Conservation (phyloP, 2,329 filamentous ascomycete species). For the Xylariaceae sp. region DNA sequence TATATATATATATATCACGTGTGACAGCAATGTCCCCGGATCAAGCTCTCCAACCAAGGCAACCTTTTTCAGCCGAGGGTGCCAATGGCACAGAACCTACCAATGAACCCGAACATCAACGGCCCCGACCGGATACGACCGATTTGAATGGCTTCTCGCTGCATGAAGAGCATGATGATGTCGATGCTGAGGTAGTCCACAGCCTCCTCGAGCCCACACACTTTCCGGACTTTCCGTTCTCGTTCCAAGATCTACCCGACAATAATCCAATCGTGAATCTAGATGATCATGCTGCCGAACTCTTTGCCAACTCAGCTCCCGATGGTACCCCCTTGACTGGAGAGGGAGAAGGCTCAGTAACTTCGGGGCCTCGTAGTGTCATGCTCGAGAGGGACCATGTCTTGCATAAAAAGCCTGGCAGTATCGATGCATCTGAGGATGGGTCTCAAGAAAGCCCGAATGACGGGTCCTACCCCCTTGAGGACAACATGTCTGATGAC, state of each 20-base stretch:
- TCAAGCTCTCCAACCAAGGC: constrained; percentile 31
- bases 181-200: constrained; percentile 29
- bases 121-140: constrained; percentile 29
- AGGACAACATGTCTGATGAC: constrained; percentile 54
- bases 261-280: constrained; percentile 40
- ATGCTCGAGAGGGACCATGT: constrained; percentile 26
- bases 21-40: constrained; percentile 37
- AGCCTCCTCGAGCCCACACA: constrained; percentile 44
- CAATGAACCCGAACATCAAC: constrained; percentile 29
- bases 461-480: constrained; percentile 44
- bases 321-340: constrained; percentile 34
- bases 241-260: constrained; percentile 43
- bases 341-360: constrained; percentile 35
- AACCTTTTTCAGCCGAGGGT: constrained; percentile 33
- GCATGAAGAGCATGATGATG: constrained; percentile 32
- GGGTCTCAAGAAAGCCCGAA: constrained; percentile 41
- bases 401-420: constrained; percentile 21
- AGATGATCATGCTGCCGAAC: constrained; percentile 32
- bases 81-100: constrained; percentile 33
- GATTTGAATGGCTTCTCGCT: constrained; percentile 36
- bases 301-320: constrained; percentile 26
- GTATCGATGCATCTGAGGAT: constrained; percentile 42
- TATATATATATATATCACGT: constrained; percentile 21
- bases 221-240: constrained; percentile 52
- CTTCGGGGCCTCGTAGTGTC: constrained; percentile 34